Conservation (phyloP, 1,284 basidiomycete genomes). For the Trametes polyzona region DNA sequence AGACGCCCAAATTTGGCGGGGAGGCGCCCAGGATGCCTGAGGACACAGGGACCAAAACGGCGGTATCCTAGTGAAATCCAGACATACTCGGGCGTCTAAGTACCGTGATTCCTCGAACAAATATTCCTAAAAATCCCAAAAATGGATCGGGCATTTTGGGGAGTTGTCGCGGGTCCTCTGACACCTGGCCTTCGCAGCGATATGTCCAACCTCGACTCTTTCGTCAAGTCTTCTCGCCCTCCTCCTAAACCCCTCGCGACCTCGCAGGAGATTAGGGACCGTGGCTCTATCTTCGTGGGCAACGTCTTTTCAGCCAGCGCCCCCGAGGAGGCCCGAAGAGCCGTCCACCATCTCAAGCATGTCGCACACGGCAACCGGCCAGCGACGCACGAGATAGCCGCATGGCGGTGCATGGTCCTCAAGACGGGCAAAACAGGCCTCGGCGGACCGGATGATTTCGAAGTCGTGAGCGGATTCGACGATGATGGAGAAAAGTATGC, state of each 20-base stretch:
- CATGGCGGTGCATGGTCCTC: constrained; percentile 76
- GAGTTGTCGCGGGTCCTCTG: too few relatives aligned
- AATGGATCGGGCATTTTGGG: too few relatives aligned
- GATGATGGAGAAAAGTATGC: constrained; percentile 78
- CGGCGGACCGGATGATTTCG: constrained; percentile 75
- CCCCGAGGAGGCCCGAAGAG: constrained; percentile 49
- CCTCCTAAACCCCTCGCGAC: constrained; percentile 54
- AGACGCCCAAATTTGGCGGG: too few relatives aligned
- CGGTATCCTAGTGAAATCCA: too few relatives aligned
- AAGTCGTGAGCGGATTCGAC: constrained; percentile 58
- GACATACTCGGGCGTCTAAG: too few relatives aligned
- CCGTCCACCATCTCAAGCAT: constrained; percentile 53
- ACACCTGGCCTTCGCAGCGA: too few relatives aligned
- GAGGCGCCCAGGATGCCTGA: too few relatives aligned
- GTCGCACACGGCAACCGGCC: constrained; percentile 56
- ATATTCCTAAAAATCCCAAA: too few relatives aligned
- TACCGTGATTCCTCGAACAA: neutral
- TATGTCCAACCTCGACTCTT: constrained; percentile 54
- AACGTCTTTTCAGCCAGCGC: constrained; percentile 58
- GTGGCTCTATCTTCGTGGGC: constrained; percentile 69
- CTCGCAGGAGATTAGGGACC: constrained; percentile 73
- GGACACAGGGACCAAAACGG: too few relatives aligned
- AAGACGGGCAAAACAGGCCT: constrained; percentile 69
- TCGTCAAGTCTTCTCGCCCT: constrained; percentile 52
- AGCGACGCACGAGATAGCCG: constrained; percentile 72